Evolutionary conservation across 371 early-diverging fungal genomes (phyloP), one percentile per base, ranked within the genome.

Genomic region (Zychaea mexicana): DNA sequence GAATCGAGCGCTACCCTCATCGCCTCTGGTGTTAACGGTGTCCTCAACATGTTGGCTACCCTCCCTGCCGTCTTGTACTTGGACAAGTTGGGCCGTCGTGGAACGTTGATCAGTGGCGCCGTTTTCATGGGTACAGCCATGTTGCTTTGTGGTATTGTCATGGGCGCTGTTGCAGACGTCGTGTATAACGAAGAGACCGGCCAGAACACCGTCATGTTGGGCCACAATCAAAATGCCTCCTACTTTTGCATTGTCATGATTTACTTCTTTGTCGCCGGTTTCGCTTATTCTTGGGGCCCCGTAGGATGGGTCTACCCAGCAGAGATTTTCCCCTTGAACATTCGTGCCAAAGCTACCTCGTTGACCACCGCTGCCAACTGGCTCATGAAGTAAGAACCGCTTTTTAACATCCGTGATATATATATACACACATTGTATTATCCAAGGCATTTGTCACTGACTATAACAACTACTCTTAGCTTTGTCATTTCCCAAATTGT

Each of bases 1-100:
- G 69, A 36, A 3, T 54, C 65, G 57, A 68, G 85, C 31, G 78
- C 85, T 33, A 70, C 81, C 57, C 76, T 90, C 68, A 79, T 87
- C 47, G 92, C 91, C n/a, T 89, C 88, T n/a, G 90, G 88, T 52
- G 85, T 91, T 65, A 87, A 90, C 46, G 91, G 92, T 67, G 81
- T 88, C 57, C 74, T 92, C 47, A 91, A 92, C 68, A 79, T 90
- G 61, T 57, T 88, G 55, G 78, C 85, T 47, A 92, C 92, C 24
- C 81, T 92, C 55, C 89, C 91, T 22, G 88, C 92, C 49, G 88
- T 92, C 52, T 67, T 92, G 21, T 91, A 60, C 64, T 64, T 81
- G 22, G 82, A 81, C 66, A 68, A 69, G 38, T 66, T 78, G 27
- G 82, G 82, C 64, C 78, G 82, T 66, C 77, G 78, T 66, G 27